Evolutionary conservation across 2,329 filamentous ascomycete species (phyloP).

Genomic region (Atkinsonella hypoxylon): DNA sequence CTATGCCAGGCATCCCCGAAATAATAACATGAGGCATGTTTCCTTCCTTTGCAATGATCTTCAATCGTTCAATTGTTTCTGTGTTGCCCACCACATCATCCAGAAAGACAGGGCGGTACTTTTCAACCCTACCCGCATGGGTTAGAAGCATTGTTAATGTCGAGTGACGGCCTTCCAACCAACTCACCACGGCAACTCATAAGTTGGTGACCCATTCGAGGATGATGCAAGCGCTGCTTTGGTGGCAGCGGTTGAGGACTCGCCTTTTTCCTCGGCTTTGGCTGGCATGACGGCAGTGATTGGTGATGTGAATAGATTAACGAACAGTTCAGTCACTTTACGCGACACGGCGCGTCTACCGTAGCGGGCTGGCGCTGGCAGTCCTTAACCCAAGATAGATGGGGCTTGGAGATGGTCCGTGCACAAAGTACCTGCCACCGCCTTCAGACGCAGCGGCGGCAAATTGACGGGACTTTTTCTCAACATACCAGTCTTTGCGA

Average conservation of each 20-base stretch:
- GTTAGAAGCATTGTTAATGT: neutral
- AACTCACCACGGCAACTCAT: slow-evolving; percentile 67
- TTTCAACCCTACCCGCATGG: slow-evolving; percentile 67
- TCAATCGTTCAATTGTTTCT: slow-evolving; percentile 91
- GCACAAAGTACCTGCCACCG: slow-evolving; percentile 17
- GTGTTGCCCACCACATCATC: slow-evolving; percentile 97
- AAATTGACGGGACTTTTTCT: slow-evolving; percentile 9
- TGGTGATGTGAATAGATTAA: slow-evolving; percentile 11
- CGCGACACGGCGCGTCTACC: slow-evolving; percentile 25
- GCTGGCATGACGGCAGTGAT: slow-evolving; percentile 36
- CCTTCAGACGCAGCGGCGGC: slow-evolving; percentile 9
- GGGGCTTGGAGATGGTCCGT: slow-evolving; percentile 18
- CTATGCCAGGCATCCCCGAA: slow-evolving; percentile 97
- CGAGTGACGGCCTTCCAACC: neutral
- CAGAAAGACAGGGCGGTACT: slow-evolving; percentile 88
- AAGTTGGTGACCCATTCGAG: slow-evolving; percentile 41
- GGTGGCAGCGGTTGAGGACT: slow-evolving; percentile 47
- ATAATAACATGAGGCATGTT: slow-evolving; percentile 99
- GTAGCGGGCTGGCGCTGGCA: neutral
- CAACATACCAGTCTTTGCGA: neutral
- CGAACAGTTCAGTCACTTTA: slow-evolving; percentile 19
- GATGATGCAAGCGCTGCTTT: slow-evolving; percentile 42
- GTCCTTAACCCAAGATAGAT: too few species aligned
- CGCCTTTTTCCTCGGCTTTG: slow-evolving; percentile 41
- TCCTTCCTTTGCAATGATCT: slow-evolving; percentile 96